Evolutionary conservation across 257 asterid species (phyloP), one percentile per base, ranked within the genome.

Genomic region (Echium plantagineum): DNA sequence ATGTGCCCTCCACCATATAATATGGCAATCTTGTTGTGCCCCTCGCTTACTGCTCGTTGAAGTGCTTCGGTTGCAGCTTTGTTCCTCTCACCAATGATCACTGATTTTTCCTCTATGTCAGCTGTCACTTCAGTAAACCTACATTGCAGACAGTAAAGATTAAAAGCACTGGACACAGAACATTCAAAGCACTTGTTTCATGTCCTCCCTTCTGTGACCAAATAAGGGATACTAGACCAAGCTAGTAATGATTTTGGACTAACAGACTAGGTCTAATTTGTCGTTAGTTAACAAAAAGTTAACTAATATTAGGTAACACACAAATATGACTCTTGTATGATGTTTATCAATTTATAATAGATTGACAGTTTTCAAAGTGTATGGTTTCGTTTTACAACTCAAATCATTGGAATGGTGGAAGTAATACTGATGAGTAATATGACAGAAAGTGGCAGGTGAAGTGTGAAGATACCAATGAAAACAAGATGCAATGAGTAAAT

Each of bases 1-100:
- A 93, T 93, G 83, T 93, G 98, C 6, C 98, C 98, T 0, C 96
- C 95, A 8, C 97, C 98, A 6, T 89, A 93, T 17, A 89, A 78
- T 56, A 91, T 83, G n/a, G 94, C 97, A 38, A 91, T 86, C 81
- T 82, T 91, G 16, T 79, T 85, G 60, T 81, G 82, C 31, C 98
- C 97, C 26, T 69, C 78, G 9, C 74, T 64, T 0, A 89, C 76
- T 62, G 96, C 94, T 67, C 72, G 75, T 31, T 64, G 71, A 30
- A 89, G 85, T 12, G 96, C 94, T 65, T 86, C 83, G 4, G 77
- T 75, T 15, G 96, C 94, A 15, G 91, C 97, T 70, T 61, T 84
- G 74, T 93, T 93, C 70, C 98, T 81, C 71, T 93, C 98, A 4
- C 98, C 98, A 5, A 93, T 89, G 55, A 93, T 86, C 3, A 93